Conservation (phyloP, 2,329 filamentous ascomycete species). For the Colletotrichum limetticola region DNA sequence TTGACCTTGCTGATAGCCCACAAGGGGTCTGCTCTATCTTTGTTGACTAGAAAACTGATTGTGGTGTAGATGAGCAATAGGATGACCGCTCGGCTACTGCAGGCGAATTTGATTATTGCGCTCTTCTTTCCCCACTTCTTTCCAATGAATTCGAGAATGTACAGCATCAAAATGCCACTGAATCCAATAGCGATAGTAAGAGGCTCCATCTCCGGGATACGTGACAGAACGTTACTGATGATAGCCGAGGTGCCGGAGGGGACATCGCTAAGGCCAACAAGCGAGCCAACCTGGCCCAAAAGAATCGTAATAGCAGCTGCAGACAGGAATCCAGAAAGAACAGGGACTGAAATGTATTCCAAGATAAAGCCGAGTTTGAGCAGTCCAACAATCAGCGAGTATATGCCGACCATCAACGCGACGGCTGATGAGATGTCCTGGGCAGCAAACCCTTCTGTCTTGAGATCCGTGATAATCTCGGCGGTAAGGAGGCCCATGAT, state of each 20-base stretch:
- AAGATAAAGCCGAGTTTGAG: conserved; percentile 73
- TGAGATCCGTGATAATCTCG: conserved; percentile 66
- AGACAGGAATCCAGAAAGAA: conserved; percentile 73
- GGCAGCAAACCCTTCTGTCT: conserved; percentile 59
- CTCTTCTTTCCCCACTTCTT: conserved; percentile 68
- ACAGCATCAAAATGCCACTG: conserved; percentile 65
- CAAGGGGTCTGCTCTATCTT: conserved; percentile 58
- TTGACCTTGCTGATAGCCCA: conserved; percentile 69
- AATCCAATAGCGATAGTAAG: conserved; percentile 70
- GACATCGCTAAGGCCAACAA: conserved; percentile 64
- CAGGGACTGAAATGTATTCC: conserved; percentile 73
- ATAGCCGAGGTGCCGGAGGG: conserved; percentile 64
- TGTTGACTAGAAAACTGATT: conserved; percentile 72
- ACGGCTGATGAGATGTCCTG: conserved; percentile 69
- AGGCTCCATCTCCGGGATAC: conserved; percentile 66
- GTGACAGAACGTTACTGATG: conserved; percentile 67
- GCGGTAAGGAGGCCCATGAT: conserved; percentile 72
- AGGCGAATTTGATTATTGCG: conserved; percentile 67
- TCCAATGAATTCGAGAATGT: conserved; percentile 66
- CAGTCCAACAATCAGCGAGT: conserved; percentile 67
- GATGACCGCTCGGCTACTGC: conserved; percentile 70
- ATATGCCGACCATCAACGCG: conserved; percentile 72
- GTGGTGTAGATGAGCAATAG: conserved; percentile 71
- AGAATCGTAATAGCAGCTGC: conserved; percentile 74
- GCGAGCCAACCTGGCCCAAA: conserved; percentile 70